These are phyloP conservation scores for Ettlia oleoabundans DNA, from an alignment of 139 green algal species.

Conservation along the genomic window DNA sequence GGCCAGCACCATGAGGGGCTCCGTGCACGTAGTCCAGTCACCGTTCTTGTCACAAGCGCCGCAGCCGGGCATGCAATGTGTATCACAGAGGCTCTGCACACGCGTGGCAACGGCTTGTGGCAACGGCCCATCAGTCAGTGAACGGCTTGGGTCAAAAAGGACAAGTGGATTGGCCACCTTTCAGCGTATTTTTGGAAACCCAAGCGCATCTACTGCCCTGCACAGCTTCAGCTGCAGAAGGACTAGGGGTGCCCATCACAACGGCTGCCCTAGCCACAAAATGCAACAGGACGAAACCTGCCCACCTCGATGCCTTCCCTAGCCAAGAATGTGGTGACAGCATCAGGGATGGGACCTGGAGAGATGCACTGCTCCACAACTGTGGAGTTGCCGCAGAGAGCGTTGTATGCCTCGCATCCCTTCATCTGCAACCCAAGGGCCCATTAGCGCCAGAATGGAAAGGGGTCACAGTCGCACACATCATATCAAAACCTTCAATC, in stretches of 20 bases:
- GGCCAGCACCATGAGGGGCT: neutral
- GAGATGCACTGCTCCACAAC: slow-evolving; percentile 16
- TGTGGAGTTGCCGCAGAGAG: slow-evolving; percentile 2
- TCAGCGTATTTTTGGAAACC: too few species aligned
- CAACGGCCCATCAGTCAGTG: too few species aligned
- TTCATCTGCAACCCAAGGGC: neutral
- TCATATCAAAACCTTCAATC: too few species aligned
- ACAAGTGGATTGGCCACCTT: too few species aligned
- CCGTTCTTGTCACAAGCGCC: neutral
- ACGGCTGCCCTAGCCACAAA: too few species aligned
- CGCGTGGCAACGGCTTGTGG: too few species aligned
- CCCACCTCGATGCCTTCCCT: slow-evolving; percentile 15
- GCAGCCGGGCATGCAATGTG: slow-evolving; percentile 30
- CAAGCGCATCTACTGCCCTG: too few species aligned
- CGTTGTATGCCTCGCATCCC: slow-evolving; percentile 20
- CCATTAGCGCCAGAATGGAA: neutral
- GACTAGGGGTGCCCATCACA: too few species aligned
- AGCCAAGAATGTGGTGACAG: neutral
- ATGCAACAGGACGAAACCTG: too few species aligned
- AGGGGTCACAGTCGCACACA: too few species aligned
- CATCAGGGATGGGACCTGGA: neutral
- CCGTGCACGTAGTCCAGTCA: neutral
- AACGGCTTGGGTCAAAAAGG: too few species aligned
- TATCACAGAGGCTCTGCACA: slow-evolving; percentile 8
- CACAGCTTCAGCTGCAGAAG: too few species aligned